These are phyloP conservation scores for Lotmaria passim DNA, from an alignment of 208 protist genomes.

Conservation along the genomic window DNA sequence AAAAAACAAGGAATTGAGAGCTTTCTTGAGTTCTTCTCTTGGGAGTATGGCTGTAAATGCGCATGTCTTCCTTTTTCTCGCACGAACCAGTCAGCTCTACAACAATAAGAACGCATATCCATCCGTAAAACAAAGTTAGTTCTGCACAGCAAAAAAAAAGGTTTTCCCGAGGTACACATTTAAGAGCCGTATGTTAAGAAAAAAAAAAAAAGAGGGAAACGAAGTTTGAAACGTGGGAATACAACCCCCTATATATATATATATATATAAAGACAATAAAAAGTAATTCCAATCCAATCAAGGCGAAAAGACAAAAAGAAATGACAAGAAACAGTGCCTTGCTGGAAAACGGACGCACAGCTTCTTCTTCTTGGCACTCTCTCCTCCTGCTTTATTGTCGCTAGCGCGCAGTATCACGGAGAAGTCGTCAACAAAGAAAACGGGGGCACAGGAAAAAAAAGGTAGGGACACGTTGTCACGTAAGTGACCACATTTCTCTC, in stretches of 20 bases:
- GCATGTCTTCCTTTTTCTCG: neutral
- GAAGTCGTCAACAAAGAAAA: neutral
- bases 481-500: slow-evolving; percentile 2
- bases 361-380: neutral
- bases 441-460: neutral
- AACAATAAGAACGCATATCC: slow-evolving; percentile 29
- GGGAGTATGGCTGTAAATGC: neutral
- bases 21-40: no score
- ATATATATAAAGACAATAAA: neutral
- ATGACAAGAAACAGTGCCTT: slow-evolving; percentile 9
- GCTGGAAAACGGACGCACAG: slow-evolving; percentile 10
- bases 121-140: slow-evolving; percentile 10
- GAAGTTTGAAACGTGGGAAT: slow-evolving; percentile 1
- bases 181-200: neutral
- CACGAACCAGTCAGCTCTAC: slow-evolving; percentile 2
- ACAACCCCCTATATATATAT: neutral
- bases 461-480: slow-evolving; percentile 7
- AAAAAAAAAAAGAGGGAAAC: neutral
- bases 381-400: neutral
- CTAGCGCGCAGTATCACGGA: neutral
- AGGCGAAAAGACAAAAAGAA: neutral
- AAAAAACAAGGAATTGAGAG: no score
- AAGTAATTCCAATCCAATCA: neutral
- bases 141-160: slow-evolving; percentile 14
- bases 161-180: slow-evolving; percentile 6